These are phyloP conservation scores for Saturnispora besseyi DNA, from an alignment of 805 yeast genomes.

Conservation along the genomic window DNA sequence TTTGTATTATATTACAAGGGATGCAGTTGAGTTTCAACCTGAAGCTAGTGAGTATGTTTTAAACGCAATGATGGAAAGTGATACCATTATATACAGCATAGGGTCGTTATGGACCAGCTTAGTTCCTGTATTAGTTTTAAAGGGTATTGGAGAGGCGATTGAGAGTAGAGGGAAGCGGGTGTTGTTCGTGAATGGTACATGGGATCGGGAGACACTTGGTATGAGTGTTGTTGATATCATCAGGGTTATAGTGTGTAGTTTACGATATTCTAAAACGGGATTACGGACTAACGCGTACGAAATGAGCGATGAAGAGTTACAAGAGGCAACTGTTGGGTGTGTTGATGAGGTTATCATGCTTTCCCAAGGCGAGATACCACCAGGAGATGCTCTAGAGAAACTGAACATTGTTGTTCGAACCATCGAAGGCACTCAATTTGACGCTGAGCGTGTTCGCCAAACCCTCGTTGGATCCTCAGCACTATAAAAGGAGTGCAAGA, in stretches of 20 bases:
- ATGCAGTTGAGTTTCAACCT: conserved; percentile 81
- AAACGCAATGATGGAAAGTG: conserved; percentile 39
- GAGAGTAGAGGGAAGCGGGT: conserved; percentile 35
- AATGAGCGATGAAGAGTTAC: not conserved
- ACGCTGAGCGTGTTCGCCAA: conserved; percentile 2
- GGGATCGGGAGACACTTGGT: conserved; percentile 73
- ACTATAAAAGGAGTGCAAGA: not conserved
- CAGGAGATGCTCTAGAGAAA: not conserved
- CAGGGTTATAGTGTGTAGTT: not conserved
- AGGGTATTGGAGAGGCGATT: conserved; percentile 64
- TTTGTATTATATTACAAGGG: conserved; percentile 74
- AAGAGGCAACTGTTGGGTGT: not conserved
- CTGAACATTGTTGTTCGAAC: not conserved
- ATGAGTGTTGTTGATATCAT: conserved; percentile 55
- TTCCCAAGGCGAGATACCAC: not conserved
- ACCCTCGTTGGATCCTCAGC: not conserved
- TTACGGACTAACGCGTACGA: not conserved
- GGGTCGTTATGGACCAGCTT: conserved; percentile 88
- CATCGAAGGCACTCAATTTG: not conserved
- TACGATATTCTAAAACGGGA: conserved; percentile 3
- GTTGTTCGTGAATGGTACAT: conserved; percentile 60
- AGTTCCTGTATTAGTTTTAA: conserved; percentile 65
- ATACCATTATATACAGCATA: conserved; percentile 62
- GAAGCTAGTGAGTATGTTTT: conserved; percentile 56
- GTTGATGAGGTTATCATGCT: conserved; percentile 3